phyloP scores from a whole-genome alignment of 306 rosid species.

The Coriaria nepalensis region DNA sequence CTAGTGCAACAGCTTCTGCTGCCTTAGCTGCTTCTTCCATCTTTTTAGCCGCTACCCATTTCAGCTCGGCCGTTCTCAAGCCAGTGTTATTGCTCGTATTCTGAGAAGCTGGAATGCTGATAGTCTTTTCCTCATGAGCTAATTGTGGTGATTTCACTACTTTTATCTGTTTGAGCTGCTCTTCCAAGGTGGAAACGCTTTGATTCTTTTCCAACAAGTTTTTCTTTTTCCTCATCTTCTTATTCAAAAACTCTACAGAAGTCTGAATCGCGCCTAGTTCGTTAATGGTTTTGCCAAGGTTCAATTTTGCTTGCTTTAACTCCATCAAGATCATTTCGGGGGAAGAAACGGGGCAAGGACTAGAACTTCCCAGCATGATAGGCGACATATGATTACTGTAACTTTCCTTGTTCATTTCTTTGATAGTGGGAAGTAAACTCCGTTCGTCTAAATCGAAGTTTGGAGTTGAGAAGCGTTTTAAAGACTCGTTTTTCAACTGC shows the following conservation, averaged over 20 bases:
- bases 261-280: conserved; percentile 75
- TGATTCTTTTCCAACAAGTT: conserved; percentile 51
- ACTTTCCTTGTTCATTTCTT: conserved; percentile 43
- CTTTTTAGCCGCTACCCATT: conserved; percentile 84
- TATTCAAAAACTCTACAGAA: conserved; percentile 62
- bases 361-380: conserved; percentile 31
- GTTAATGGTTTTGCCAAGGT: conserved; percentile 67
- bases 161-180: conserved; percentile 21
- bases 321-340: conserved; percentile 59
- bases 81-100: neutral
- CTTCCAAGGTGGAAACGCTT: conserved; percentile 32
- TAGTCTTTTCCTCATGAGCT: conserved; percentile 17
- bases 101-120: neutral
- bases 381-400: conserved; percentile 8
- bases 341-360: conserved; percentile 24
- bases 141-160: conserved; percentile 13
- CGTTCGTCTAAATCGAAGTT: conserved; percentile 22
- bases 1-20: conserved; percentile 88
- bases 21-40: conserved; percentile 98
- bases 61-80: conserved; percentile 73
- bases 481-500: conserved; percentile 65
- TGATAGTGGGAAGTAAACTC: conserved; percentile 27
- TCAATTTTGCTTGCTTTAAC: conserved; percentile 62
- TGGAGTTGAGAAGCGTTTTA: conserved; percentile 33
- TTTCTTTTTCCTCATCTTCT: conserved; percentile 74